These are phyloP conservation scores for Aspergillus incahuasiensis DNA, from an alignment of 495 filamentous ascomycete genomes.

Conservation along the genomic window DNA sequence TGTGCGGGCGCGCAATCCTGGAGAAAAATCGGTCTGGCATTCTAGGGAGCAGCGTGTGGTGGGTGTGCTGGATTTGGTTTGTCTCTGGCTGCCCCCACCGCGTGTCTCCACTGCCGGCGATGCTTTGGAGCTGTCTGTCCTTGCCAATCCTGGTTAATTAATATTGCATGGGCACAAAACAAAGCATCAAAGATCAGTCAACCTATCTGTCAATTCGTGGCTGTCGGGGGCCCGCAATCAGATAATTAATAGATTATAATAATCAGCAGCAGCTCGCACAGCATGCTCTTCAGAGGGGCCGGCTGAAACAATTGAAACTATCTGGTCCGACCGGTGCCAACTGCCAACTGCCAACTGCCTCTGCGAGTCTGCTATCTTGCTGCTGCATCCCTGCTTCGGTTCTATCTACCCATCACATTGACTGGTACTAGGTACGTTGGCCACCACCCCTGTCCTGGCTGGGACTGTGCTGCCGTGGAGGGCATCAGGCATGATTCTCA, in stretches of 20 bases:
- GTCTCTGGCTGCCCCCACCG: neutral
- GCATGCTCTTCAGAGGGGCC: neutral
- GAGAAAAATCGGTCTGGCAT: constrained; percentile 9
- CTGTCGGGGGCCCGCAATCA: neutral
- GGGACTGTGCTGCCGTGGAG: neutral
- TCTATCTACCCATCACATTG: neutral
- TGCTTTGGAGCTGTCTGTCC: neutral
- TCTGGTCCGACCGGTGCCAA: neutral
- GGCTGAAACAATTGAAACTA: neutral
- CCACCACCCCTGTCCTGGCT: constrained; percentile 6
- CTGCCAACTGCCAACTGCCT: neutral
- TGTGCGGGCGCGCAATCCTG: constrained; percentile 3
- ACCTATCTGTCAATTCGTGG: neutral
- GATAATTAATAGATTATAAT: neutral
- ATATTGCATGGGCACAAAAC: neutral
- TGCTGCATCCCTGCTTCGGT: too few species aligned
- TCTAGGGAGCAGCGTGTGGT: neutral
- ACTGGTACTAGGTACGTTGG: too few species aligned
- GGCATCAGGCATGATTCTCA: constrained; percentile 4
- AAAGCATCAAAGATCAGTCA: too few species aligned
- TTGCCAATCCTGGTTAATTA: neutral
- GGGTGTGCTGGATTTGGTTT: neutral
- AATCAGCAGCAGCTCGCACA: neutral
- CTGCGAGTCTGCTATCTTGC: too few species aligned
- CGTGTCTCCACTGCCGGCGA: neutral